Conservation (phyloP, 352 stramenopile genomes). For the Globisporangium spiculum region DNA sequence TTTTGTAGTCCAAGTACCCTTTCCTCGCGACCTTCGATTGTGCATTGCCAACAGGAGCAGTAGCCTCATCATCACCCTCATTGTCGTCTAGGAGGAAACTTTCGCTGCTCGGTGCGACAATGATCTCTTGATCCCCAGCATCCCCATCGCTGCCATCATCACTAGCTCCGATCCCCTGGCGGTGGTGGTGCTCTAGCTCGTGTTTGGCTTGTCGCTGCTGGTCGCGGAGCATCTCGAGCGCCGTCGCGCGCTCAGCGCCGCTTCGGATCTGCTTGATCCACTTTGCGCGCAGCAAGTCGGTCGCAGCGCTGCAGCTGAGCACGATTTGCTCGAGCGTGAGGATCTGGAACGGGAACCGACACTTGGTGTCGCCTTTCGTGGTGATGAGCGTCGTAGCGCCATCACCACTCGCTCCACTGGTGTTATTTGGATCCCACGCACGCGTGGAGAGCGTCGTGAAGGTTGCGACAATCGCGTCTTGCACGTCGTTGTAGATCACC, state of each 20-base stretch:
- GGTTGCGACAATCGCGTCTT: constrained; percentile 27
- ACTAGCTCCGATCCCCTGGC: too few species aligned
- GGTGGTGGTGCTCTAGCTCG: neutral
- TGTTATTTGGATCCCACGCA: constrained; percentile 31
- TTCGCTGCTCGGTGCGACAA: neutral
- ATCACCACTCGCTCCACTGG: neutral
- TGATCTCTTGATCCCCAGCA: neutral
- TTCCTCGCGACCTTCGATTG: neutral
- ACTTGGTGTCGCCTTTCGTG: constrained; percentile 17
- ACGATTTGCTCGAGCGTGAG: constrained; percentile 63
- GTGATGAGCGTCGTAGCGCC: constrained; percentile 26
- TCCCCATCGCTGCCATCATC: neutral
- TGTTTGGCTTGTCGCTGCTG: constrained; percentile 36
- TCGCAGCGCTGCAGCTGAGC: constrained; percentile 55
- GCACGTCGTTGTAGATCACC: constrained; percentile 30
- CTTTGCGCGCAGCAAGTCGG: constrained; percentile 50
- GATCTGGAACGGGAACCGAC: constrained; percentile 67
- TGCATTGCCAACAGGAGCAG: neutral
- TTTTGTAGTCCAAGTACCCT: constrained; percentile 22
- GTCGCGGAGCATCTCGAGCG: constrained; percentile 54
- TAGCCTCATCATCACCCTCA: neutral
- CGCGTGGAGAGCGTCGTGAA: constrained; percentile 46
- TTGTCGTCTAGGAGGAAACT: neutral
- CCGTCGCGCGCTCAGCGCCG: constrained; percentile 42
- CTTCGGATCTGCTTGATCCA: constrained; percentile 70